These are phyloP conservation scores for Tulasnella sp. DNA, from an alignment of 768 basidiomycete genomes.

Conservation along the genomic window DNA sequence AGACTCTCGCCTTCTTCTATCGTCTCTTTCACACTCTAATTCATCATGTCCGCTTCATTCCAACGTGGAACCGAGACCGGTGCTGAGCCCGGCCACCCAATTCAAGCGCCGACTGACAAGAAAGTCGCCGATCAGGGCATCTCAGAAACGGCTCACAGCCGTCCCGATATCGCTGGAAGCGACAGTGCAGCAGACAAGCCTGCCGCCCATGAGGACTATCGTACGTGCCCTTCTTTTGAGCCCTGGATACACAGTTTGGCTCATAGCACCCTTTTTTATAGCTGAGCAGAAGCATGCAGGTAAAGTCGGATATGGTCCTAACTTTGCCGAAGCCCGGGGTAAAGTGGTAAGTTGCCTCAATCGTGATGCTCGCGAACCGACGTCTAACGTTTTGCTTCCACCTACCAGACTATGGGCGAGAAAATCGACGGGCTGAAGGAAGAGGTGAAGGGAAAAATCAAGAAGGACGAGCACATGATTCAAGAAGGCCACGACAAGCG, in stretches of 20 bases:
- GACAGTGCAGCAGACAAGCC: neutral
- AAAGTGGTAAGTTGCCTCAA: constrained; percentile 18
- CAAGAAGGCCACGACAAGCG: constrained; percentile 17
- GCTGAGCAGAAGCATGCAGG: constrained; percentile 34
- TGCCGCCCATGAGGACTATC: neutral
- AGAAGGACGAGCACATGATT: constrained; percentile 27
- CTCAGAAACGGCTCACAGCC: neutral
- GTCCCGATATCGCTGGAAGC: constrained; percentile 1
- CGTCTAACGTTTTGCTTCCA: constrained; percentile 16
- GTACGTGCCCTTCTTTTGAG: neutral
- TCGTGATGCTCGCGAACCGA: neutral
- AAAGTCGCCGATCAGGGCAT: neutral
- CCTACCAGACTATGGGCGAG: constrained; percentile 24
- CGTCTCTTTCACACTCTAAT: neutral
- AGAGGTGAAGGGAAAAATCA: constrained; percentile 31
- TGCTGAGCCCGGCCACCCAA: neutral
- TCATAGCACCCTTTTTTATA: neutral
- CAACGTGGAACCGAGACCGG: neutral
- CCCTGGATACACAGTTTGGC: neutral
- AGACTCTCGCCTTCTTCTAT: neutral
- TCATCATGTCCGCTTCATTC: neutral
- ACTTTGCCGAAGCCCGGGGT: constrained; percentile 22
- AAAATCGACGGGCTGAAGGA: constrained; percentile 30
- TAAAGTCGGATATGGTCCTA: constrained; percentile 25
- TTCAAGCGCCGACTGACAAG: neutral